Evolutionary conservation across 495 filamentous ascomycete species (phyloP).

Genomic region (Barbatosphaeria neglecta): DNA sequence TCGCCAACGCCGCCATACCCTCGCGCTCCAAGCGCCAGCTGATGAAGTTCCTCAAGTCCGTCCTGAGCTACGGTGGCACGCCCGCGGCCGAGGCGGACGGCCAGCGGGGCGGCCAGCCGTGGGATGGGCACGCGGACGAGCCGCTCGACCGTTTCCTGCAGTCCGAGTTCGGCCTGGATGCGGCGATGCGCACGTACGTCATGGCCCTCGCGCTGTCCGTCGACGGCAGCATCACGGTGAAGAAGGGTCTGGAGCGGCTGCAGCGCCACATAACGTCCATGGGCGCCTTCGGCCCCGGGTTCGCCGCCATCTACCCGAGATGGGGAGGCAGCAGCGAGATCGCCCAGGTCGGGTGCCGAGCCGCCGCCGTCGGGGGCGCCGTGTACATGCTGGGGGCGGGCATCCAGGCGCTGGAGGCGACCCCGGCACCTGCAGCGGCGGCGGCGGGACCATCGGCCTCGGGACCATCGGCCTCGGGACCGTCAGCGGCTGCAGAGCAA

Average conservation of each 20-base stretch:
- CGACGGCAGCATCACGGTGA: constrained; percentile 39
- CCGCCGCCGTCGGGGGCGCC: constrained; percentile 82
- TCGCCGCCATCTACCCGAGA: constrained; percentile 75
- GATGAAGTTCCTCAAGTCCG: constrained; percentile 83
- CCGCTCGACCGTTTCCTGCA: constrained; percentile 54
- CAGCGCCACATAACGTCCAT: constrained; percentile 76
- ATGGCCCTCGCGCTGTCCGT: constrained; percentile 71
- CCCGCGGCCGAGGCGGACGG: constrained; percentile 28
- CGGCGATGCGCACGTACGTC: constrained; percentile 56
- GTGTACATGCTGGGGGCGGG: constrained; percentile 75
- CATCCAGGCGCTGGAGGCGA: constrained; percentile 27
- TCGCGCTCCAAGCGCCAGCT: constrained; percentile 65
- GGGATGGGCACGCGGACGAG: constrained; percentile 32
- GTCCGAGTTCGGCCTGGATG: constrained; percentile 61
- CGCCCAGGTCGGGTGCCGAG: constrained; percentile 82
- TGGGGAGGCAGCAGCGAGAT: constrained; percentile 93
- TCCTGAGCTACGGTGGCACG: constrained; percentile 46
- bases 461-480: background rate
- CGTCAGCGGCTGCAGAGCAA: too few species aligned
- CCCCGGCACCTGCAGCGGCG: background rate
- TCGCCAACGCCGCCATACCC: constrained; percentile 58
- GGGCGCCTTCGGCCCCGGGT: constrained; percentile 74
- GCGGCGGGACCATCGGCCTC: background rate
- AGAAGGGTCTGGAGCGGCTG: constrained; percentile 56
- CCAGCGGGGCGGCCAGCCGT: constrained; percentile 6